Percentiles rank a stretch among this genome's conserved stretches.
Conservation (phyloP, 2,329 filamentous ascomycete genomes). For the Magnaporthales sp. region DNA sequence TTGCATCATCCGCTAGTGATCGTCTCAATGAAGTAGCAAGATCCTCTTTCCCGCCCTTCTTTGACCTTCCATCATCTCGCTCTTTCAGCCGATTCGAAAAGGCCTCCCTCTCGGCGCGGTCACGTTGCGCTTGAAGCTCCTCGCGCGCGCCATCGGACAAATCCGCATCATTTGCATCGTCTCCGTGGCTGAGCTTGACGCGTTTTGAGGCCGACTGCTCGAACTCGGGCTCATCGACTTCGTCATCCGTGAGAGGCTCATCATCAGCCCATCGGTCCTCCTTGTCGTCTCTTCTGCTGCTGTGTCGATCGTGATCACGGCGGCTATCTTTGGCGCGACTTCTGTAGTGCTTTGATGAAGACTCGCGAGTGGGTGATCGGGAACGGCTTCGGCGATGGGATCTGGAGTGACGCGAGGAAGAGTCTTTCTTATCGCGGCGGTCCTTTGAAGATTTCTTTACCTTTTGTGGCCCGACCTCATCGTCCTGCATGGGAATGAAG, state of each 20-base stretch:
- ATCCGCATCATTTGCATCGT: slow-evolving; percentile 30
- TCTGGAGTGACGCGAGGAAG: slow-evolving; percentile 12
- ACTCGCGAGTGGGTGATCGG: slow-evolving; percentile 12
- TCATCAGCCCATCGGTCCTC: slow-evolving; percentile 80
- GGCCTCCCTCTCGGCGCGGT: slow-evolving; percentile 68
- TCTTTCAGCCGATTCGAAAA: slow-evolving; percentile 68
- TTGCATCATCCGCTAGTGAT: slow-evolving; percentile 57
- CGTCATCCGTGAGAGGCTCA: slow-evolving; percentile 40
- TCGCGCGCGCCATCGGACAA: slow-evolving; percentile 51
- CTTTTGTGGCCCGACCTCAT: slow-evolving; percentile 37
- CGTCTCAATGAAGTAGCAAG: slow-evolving; percentile 50
- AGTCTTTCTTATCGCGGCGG: slow-evolving; percentile 35
- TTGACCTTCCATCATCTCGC: slow-evolving; percentile 62
- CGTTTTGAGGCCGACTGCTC: slow-evolving; percentile 64
- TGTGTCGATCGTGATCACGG: not conserved
- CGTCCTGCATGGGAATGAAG: slow-evolving; percentile 58
- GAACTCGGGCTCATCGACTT: slow-evolving; percentile 47
- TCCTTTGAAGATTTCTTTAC: slow-evolving; percentile 34
- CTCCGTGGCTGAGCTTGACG: slow-evolving; percentile 51
- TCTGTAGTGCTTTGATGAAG: slow-evolving; percentile 30
- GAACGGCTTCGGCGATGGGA: slow-evolving; percentile 21
- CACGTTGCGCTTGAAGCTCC: slow-evolving; percentile 52
- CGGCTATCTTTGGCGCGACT: slow-evolving; percentile 17
- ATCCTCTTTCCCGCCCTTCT: slow-evolving; percentile 53
- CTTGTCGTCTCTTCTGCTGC: slow-evolving; percentile 35